phyloP scores from a whole-genome alignment of 169 alveolate genomes.

The Plasmodium sp. region DNA sequence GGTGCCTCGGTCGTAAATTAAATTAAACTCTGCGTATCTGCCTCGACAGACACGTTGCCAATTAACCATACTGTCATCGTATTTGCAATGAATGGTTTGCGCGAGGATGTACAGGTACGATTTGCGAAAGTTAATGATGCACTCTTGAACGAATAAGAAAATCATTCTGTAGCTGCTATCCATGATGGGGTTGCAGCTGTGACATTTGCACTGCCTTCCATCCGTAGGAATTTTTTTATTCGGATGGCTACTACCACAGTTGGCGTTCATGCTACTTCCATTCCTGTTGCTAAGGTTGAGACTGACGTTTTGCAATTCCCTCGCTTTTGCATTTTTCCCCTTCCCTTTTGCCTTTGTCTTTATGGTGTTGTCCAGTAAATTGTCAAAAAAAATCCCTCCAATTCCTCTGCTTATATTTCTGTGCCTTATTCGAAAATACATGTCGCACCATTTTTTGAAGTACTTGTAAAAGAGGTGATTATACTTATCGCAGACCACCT shows the following conservation, averaged over 20 bases:
- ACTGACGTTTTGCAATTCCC: background rate
- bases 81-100: slow-evolving; percentile 79
- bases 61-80: slow-evolving; percentile 83
- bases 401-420: slow-evolving; percentile 89
- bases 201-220: slow-evolving; percentile 29
- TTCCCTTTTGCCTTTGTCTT: slow-evolving; percentile 24
- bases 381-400: slow-evolving; percentile 94
- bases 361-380: slow-evolving; percentile 77
- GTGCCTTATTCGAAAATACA: slow-evolving; percentile 87
- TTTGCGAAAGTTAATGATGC: slow-evolving; percentile 46
- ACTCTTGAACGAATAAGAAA: slow-evolving; percentile 61
- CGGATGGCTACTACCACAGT: background rate
- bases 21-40: slow-evolving; percentile 90
- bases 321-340: background rate
- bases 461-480: slow-evolving; percentile 81
- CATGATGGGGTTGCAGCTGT: slow-evolving; percentile 63
- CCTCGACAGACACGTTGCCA: slow-evolving; percentile 92
- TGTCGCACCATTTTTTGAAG: slow-evolving; percentile 89
- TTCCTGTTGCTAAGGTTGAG: background rate
- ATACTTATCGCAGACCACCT: slow-evolving; percentile 83
- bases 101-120: slow-evolving; percentile 84
- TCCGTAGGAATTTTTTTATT: background rate
- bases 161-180: slow-evolving; percentile 65
- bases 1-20: slow-evolving; percentile 90
- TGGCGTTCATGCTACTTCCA: background rate